Evolutionary conservation across 1,139 yeast genomes (phyloP).

Genomic region (Dujonia santamariae): DNA sequence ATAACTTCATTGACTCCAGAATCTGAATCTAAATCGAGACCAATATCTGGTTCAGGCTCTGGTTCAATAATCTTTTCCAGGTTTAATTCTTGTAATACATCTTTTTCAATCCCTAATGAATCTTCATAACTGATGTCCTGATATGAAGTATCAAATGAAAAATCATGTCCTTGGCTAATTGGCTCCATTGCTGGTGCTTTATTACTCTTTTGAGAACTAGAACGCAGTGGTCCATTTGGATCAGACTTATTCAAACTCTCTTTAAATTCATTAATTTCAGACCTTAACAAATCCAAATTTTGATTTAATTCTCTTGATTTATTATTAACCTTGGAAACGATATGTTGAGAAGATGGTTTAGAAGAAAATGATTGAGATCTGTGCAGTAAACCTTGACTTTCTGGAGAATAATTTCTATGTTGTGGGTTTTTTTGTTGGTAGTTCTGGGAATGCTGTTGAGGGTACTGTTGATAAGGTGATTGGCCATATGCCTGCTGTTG

Average conservation of each 20-base stretch:
- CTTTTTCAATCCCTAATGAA: slow-evolving; percentile 35
- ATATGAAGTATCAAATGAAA: slow-evolving; percentile 40
- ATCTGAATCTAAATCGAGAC: background rate
- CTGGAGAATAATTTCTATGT: slow-evolving; percentile 1
- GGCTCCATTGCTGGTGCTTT: slow-evolving; percentile 4
- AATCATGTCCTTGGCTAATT: slow-evolving; percentile 19
- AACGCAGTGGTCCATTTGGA: background rate
- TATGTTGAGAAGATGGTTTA: background rate
- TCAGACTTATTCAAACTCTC: slow-evolving; percentile 38
- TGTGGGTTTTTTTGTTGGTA: slow-evolving; percentile 8
- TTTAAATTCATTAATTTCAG: slow-evolving; percentile 46
- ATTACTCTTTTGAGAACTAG: too few relatives aligned
- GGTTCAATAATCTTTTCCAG: background rate
- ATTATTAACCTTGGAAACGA: slow-evolving; percentile 12
- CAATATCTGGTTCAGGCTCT: background rate
- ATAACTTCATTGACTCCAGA: background rate
- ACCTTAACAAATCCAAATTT: slow-evolving; percentile 40
- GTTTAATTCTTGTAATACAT: slow-evolving; percentile 18
- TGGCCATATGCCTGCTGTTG: slow-evolving; percentile 9
- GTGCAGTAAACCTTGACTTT: background rate
- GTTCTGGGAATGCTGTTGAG: slow-evolving; percentile 1
- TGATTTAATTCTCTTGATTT: slow-evolving; percentile 39
- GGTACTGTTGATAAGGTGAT: slow-evolving; percentile 11
- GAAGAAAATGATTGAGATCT: too few relatives aligned
- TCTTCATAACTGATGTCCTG: slow-evolving; percentile 44